Evolutionary conservation across 2,329 filamentous ascomycete species (phyloP), one percentile per base, ranked within the genome.

Genomic region (Phialemonium atrogriseum): DNA sequence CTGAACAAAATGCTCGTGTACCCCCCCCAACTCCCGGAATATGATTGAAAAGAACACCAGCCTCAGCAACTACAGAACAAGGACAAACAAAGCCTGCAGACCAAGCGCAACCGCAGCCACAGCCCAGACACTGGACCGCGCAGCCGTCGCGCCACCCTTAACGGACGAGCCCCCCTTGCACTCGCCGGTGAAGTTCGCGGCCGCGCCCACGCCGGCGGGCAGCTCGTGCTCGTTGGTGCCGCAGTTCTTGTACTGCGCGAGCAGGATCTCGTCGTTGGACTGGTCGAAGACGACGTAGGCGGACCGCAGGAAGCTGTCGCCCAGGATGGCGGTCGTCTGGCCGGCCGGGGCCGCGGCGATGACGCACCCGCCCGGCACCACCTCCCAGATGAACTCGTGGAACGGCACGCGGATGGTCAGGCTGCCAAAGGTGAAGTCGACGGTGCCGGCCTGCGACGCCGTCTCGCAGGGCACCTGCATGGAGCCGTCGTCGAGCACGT

Each of bases 301-400:
- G 9, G 43, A 43, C 28, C 52, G 42, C 30, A 56, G 30, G 34
- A 56, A 55, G 7, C 45, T 45, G 30, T 52, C 51, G 22, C 53
- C 53, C 17, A 56, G 42, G 24, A 55, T 35, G 10, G 43, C 43
- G 43, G 4, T 38, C 28, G 27, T 48, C 41, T 4, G 39, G 30
- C 27, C 40, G 19, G 9, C 28, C 5, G 28, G 28, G 19, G 20
- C 28, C 5, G 48, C 45, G 15, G 64, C 66, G 8, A 66, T 51
- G 28, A 60, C 54, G 48, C 66, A 69, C 24, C 44, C 52, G 10
- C 44, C 42, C 10, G 47, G 44, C 27, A 52, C 43, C 9, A 56
- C 45, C 17, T 68, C 52, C 33, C 72, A 56, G 42, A 73, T 62
- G 30, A 73, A 68, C 41, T 75, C 68, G 37, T 49, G 51, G 11